Evolutionary conservation across 148 eudicot species (phyloP).

Genomic region (Dianthus caryophyllus): DNA sequence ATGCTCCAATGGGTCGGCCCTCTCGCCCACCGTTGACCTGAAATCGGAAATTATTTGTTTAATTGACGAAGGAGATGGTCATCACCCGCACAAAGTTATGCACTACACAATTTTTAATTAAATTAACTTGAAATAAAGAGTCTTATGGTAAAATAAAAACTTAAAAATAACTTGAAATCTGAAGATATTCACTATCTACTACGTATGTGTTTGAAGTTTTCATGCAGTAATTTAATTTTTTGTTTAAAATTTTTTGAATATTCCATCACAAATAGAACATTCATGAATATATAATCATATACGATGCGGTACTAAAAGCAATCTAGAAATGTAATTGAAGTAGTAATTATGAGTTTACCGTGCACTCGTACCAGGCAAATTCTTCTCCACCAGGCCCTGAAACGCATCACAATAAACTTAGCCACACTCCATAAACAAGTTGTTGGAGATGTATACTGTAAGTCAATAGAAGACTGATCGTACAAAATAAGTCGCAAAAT

Average conservation of each 20-base stretch:
- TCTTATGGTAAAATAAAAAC: no score
- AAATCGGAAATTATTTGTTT: slow-evolving; percentile 12
- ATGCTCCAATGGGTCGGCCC: slow-evolving; percentile 92
- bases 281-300: neutral
- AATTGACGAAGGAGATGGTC: neutral
- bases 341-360: slow-evolving; percentile 52
- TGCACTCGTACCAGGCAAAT: slow-evolving; percentile 98
- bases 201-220: neutral
- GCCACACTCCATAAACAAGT: neutral
- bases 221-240: neutral
- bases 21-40: slow-evolving; percentile 98
- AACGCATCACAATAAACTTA: slow-evolving; percentile 16
- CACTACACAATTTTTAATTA: no score
- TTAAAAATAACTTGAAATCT: no score
- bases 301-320: neutral
- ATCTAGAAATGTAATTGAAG: neutral
- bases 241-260: neutral
- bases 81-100: no score
- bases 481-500: neutral
- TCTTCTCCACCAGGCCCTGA: slow-evolving; percentile 97
- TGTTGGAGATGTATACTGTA: neutral
- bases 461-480: neutral
- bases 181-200: no score
- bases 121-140: no score
- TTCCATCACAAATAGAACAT: neutral